phyloP scores from a whole-genome alignment of 169 alveolate species.

The Sarcocystis neurona region DNA sequence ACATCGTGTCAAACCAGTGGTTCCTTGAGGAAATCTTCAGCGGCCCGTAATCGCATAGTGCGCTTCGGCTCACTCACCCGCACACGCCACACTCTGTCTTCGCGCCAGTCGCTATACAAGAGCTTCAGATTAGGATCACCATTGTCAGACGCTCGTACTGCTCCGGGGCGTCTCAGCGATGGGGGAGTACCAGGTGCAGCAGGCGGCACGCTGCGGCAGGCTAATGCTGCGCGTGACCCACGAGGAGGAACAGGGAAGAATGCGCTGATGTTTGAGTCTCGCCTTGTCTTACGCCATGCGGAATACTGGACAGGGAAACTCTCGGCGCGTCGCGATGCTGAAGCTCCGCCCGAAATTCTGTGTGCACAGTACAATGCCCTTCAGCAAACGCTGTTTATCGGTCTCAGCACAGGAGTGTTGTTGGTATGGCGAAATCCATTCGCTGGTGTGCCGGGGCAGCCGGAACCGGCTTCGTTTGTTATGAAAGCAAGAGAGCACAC shows the following conservation, averaged over 20 bases:
- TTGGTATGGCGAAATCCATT: neutral
- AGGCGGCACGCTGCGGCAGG: neutral
- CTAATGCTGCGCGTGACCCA: too few relatives aligned
- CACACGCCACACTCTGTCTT: too few relatives aligned
- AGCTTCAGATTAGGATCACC: neutral
- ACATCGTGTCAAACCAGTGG: too few relatives aligned
- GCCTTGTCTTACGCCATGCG: neutral
- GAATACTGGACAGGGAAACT: slow-evolving; percentile 11
- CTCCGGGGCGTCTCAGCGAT: neutral
- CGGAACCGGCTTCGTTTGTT: neutral
- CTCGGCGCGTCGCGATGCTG: neutral
- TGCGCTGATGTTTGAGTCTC: neutral
- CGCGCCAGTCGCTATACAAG: neutral
- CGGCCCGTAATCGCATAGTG: too few relatives aligned
- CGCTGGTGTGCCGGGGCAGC: neutral
- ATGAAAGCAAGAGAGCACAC: neutral
- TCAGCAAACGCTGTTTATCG: neutral
- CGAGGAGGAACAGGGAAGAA: neutral
- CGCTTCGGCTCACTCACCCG: too few relatives aligned
- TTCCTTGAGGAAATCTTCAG: too few relatives aligned
- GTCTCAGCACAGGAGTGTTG: slow-evolving; percentile 15
- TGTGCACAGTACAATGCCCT: neutral
- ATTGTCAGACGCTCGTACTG: neutral
- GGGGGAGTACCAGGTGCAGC: neutral
- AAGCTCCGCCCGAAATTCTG: slow-evolving; percentile 24